These are phyloP conservation scores for Termitomyces sp. DNA, from an alignment of 768 basidiomycete species.

Conservation along the genomic window DNA sequence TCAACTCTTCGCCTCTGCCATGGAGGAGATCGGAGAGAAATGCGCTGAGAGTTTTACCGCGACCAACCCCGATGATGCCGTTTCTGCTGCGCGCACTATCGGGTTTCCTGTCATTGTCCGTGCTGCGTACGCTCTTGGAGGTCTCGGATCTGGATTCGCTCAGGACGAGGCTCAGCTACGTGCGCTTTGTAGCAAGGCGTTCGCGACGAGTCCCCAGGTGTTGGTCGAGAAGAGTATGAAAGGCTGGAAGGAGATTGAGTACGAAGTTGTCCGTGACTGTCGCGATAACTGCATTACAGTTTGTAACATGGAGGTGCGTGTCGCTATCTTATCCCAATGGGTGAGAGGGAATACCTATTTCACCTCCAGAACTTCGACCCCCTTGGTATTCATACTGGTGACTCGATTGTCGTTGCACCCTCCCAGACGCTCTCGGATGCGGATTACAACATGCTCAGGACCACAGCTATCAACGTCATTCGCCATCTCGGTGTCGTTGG, in stretches of 20 bases:
- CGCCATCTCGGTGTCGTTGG: constrained; percentile 98
- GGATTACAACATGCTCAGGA: constrained; percentile 99
- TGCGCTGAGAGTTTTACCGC: constrained; percentile 90
- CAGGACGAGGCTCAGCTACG: constrained; percentile 87
- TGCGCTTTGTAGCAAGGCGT: constrained; percentile 89
- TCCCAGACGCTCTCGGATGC: constrained; percentile 98
- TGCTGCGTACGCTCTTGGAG: constrained; percentile 95
- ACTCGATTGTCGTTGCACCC: constrained; percentile 97
- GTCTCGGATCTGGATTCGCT: constrained; percentile 95
- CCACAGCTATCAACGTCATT: constrained; percentile 97
- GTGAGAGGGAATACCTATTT: constrained; percentile 1
- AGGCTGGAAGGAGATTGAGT: constrained; percentile 99
- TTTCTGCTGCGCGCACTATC: constrained; percentile 77
- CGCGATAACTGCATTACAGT: constrained; percentile 98
- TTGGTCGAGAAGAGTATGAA: constrained; percentile 99
- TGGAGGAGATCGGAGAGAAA: constrained; percentile 94
- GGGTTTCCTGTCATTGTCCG: constrained; percentile 96
- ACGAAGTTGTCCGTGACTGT: constrained; percentile 97
- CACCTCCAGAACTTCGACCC: constrained; percentile 90
- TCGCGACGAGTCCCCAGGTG: constrained; percentile 96
- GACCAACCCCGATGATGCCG: constrained; percentile 81
- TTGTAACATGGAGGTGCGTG: constrained; percentile 97
- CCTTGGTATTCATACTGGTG: constrained; percentile 96
- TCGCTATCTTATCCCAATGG: background rate
- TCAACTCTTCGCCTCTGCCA: constrained; percentile 89